Percentiles rank a stretch among this genome's conserved stretches.
These are phyloP conservation scores for Dillenia suffruticosa DNA, from an alignment of 164 flowering plant species.

Conservation along the genomic window DNA sequence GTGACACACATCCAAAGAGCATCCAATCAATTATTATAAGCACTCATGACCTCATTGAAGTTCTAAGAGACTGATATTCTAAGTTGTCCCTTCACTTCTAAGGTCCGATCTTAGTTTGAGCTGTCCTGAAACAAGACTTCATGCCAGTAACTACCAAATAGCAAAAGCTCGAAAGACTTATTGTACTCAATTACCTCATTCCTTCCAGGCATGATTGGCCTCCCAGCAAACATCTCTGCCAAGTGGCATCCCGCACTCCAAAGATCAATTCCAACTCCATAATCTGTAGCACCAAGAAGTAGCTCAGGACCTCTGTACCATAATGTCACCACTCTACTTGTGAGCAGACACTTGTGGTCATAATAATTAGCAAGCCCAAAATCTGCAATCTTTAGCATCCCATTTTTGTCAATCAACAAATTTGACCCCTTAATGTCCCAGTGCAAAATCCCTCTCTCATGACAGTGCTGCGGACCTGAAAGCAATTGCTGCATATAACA, in stretches of 20 bases:
- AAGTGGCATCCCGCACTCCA: conserved; percentile 64
- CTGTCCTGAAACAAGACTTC: not conserved
- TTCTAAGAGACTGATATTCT: no score
- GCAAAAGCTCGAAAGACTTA: not conserved
- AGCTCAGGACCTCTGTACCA: conserved; percentile 61
- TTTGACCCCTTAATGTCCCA: conserved; percentile 54
- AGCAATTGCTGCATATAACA: conserved; percentile 53
- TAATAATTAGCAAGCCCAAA: conserved; percentile 48
- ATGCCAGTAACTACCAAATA: not conserved
- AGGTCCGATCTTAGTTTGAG: no score
- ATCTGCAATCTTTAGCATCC: conserved; percentile 54
- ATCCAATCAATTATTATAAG: not conserved
- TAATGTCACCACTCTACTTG: conserved; percentile 54
- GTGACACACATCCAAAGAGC: not conserved
- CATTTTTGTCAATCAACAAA: conserved; percentile 42
- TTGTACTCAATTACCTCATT: conserved; percentile 35
- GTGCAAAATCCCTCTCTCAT: conserved; percentile 53
- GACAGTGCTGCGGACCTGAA: conserved; percentile 54
- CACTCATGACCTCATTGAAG: not conserved
- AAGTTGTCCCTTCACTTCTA: no score
- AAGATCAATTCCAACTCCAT: conserved; percentile 57
- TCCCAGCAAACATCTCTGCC: conserved; percentile 52
- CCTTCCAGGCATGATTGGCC: conserved; percentile 49
- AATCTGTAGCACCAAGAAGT: conserved; percentile 41
- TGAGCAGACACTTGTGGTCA: conserved; percentile 27